Evolutionary conservation across 2,329 filamentous ascomycete species (phyloP), one percentile per base, ranked within the genome.

Genomic region (Aureobasidium sp.): DNA sequence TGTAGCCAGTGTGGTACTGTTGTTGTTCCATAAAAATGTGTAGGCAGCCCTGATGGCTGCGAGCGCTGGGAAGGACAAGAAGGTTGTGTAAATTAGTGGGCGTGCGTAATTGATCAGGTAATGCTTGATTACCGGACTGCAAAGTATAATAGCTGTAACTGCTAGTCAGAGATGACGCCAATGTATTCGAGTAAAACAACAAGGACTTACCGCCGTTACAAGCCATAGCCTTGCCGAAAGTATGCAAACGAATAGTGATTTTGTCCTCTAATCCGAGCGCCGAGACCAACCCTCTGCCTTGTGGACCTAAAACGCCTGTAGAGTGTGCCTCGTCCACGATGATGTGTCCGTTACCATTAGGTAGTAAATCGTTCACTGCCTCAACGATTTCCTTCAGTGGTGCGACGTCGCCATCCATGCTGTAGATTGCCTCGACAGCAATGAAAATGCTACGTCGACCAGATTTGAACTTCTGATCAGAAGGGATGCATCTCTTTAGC

Each of bases 361-460:
- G 83, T 0, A 91, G 73, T 0, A 81, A 68, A 0, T 75, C 72
- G 44, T 87, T 80, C 0, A 88, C 80, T 5, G 82, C 76, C 0
- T 78, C 72, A 1, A 88, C 79, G 20, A 92, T 82, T 6, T 84
- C 79, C 12, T 70, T 68, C 12, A 94, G 75, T 0, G 87, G 87
- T 0, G 83, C 83, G 20, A 90, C 75, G 66, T 92, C 88, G 0
- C 90, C 90, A 59, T 93, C 89, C 90, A 94, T 94, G 71, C 88
- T 92, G 72, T 94, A 66, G 0, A 91, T 77, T 0, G 82, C 83
- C 67, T 91, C 88, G 0, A 90, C 78, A 0, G 84, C 84, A n/a
- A 91, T 72, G 66, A 91, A 88, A 2, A 90, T 79, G 65, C 83
- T 86, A 0, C 70, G 70, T 1, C 69, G 63, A 0, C 82, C 81